A percentile compares a stretch with the other conserved stretches of the same genome.
Conservation (phyloP, 257 asterid species). For the Solanum etuberosum region DNA sequence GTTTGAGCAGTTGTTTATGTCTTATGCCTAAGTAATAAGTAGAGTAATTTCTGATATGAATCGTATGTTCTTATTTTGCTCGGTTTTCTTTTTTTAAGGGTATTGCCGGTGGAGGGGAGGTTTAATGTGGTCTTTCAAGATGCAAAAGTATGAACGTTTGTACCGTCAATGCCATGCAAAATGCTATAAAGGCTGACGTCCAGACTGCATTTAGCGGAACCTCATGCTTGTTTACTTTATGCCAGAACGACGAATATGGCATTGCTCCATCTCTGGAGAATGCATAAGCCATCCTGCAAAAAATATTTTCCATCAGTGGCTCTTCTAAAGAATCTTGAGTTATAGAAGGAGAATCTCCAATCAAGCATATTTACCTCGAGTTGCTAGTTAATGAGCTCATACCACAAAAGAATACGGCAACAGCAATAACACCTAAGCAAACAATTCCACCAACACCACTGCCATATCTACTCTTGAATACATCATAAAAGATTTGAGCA, state of each 20-base stretch:
- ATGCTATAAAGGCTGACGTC: constrained; percentile 70
- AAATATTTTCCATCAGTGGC: not conserved
- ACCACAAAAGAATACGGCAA: constrained; percentile 91
- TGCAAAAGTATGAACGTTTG: not conserved
- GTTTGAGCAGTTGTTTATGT: not conserved
- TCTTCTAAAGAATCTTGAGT: not conserved
- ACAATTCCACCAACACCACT: constrained; percentile 72
- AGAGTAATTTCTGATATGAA: not conserved
- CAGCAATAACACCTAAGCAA: constrained; percentile 58
- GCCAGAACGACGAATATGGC: constrained; percentile 86
- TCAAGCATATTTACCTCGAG: constrained; percentile 48
- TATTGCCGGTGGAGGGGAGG: not conserved
- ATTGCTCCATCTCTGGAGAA: constrained; percentile 98
- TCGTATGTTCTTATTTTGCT: not conserved
- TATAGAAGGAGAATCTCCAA: not conserved
- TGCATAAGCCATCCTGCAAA: constrained; percentile 81
- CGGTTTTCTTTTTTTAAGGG: not conserved
- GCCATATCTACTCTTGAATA: constrained; percentile 71
- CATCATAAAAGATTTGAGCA: constrained; percentile 73
- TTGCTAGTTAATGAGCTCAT: constrained; percentile 94
- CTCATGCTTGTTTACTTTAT: constrained; percentile 75
- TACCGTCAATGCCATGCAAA: constrained; percentile 99
- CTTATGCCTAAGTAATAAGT: not conserved
- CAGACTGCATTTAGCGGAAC: constrained; percentile 89
- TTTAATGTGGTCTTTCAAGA: not conserved